phyloP scores from a whole-genome alignment of 176 grass and related monocot genomes.

The Pontederia paniculata region DNA sequence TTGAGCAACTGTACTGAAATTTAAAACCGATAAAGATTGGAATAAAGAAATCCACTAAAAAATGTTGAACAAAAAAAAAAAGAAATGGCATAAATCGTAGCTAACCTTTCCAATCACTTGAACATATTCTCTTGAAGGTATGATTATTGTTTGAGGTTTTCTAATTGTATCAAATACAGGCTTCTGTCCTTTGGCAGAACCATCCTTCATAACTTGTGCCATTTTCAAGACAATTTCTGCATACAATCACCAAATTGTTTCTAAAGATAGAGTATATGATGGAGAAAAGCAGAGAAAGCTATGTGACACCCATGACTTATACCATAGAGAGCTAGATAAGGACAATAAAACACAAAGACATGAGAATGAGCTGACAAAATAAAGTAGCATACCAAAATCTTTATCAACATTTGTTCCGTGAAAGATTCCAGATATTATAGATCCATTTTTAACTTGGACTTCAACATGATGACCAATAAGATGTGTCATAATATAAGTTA shows the following conservation, averaged over 20 bases:
- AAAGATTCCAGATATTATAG: conserved; percentile 93
- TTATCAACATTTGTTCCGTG: conserved; percentile 74
- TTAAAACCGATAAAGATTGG: not conserved
- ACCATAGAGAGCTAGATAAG: not conserved
- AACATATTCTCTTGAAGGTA: conserved; percentile 69
- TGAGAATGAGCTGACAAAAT: not conserved
- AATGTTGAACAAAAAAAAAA: not conserved
- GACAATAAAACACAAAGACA: not conserved
- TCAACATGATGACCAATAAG: conserved; percentile 77
- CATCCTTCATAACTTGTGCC: conserved; percentile 72
- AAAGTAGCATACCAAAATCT: conserved; percentile 59
- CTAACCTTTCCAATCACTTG: conserved; percentile 82
- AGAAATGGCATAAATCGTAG: conserved; percentile 10
- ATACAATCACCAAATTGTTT: conserved; percentile 16
- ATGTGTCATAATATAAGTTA: conserved; percentile 59
- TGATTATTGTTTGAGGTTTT: conserved; percentile 78
- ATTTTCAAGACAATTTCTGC: conserved; percentile 87
- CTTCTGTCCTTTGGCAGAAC: conserved; percentile 41
- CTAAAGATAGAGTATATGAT: conserved; percentile 10
- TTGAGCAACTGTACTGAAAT: not conserved
- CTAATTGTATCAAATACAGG: conserved; percentile 36
- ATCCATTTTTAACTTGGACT: conserved; percentile 90
- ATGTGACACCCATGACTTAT: not conserved
- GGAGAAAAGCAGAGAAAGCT: not conserved
- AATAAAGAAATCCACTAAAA: not conserved